Base-by-base conservation (phyloP, 2,329 filamentous ascomycete species). In the Sporothrix globosa region DNA sequence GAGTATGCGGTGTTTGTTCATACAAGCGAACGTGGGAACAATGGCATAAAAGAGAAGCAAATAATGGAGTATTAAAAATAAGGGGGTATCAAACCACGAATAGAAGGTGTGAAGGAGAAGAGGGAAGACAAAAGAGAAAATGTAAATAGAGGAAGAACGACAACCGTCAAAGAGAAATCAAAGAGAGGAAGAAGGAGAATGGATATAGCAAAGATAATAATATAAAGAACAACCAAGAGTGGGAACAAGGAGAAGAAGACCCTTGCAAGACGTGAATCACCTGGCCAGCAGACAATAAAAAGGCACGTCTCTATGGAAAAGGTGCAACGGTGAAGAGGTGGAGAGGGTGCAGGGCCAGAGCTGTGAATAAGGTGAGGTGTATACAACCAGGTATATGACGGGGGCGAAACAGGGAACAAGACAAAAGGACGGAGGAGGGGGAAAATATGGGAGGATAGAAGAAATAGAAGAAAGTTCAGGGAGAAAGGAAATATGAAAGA, bases 251-350 rank as follows among this genome's bases (percentile, higher is more conserved):
- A 50, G 52, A 17, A 27, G 41, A 34, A 21, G 41, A 54, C 34
- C 27, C 27, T 30, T 21, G 19, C 24, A 50, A 67, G 27, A 61
- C 60, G 56, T 63, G 68, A 69, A 63, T 63, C 56, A 69, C 30
- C 58, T 53, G 67, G 39, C 68, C 56, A 46, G 68, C 56, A 53
- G 48, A 61, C 48, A 67, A 67, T 44, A 44, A 67, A 39, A 58
- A 44, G 21, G 24, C 30, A 34, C 24, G 39, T 27, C 21, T 19
- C 34, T 44, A 4, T 44, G 50, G n/a, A 54, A n/a, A 67, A 6
- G 30, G 6, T 19, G 41, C 41, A 44, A 21, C 19, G 21, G 13
- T 9, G 30, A 53, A 41, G 30, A 53, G 48, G 48, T 53, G 30
- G 19, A 21, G n/a, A 53, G 24, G 46, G 63, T 65, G 41, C 50